Evolutionary conservation across 768 basidiomycete genomes (phyloP).

Genomic region (Mycena maculata): DNA sequence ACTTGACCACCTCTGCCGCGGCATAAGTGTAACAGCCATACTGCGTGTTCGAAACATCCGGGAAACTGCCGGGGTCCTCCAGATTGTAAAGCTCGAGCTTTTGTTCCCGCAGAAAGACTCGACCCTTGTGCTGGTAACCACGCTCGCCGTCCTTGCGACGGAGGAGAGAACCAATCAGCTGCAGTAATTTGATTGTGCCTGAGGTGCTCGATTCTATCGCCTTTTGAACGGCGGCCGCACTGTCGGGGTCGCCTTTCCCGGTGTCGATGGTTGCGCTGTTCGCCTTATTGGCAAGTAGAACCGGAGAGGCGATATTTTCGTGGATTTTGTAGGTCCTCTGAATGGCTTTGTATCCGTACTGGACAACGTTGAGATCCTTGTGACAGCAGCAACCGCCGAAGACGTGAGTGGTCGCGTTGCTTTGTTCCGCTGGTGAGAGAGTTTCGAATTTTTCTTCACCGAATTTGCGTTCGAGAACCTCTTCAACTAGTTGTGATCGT

Average conservation of each 20-base stretch:
- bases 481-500: background rate
- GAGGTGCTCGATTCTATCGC: background rate
- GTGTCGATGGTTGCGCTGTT: slow-evolving; percentile 36
- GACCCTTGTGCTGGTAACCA: no score
- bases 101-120: background rate
- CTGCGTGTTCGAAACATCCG: slow-evolving; percentile 2
- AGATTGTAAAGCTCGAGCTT: background rate
- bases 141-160: no score
- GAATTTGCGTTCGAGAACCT: background rate
- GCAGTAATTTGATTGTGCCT: background rate
- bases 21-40: slow-evolving; percentile 16
- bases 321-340: slow-evolving; percentile 25
- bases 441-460: background rate
- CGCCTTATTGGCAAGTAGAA: slow-evolving; percentile 40
- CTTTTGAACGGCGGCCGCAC: background rate
- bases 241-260: no score
- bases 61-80: background rate
- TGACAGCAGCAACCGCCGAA: background rate
- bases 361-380: background rate
- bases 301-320: slow-evolving; percentile 29
- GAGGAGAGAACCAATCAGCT: no score
- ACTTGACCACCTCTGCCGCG: no score
- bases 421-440: background rate
- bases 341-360: background rate
- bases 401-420: background rate